Evolutionary conservation across 75 land plant species (phyloP), one percentile per base, ranked within the genome.

Genomic region (Picea glauca): DNA sequence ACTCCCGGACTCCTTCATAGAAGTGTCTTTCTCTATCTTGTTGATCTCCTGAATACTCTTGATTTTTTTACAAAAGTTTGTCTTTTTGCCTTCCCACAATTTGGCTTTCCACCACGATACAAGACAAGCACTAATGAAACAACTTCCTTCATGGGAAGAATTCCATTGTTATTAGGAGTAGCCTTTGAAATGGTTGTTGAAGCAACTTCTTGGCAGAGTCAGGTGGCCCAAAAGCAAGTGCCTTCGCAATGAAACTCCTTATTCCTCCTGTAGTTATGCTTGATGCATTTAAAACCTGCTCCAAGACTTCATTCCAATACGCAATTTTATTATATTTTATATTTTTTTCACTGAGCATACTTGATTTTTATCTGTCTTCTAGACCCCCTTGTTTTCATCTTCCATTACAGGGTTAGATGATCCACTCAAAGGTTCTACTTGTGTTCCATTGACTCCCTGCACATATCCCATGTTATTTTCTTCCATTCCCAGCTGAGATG

Each of bases 171-270:
- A 15, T 32, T 66, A 66, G 40, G 33, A 32, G 68, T 38, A 66
- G 31, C 68, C 38, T 33, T 33, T 66, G 68, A 66, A 66, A 66
- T 31, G 33, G 40, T 66, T 66, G 43, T 33, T 66, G 68, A 66
- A 66, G 40, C 35, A 66, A 33, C 17, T 33, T 33, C 4, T 62
- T 62, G 21, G 68, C 68, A 33, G 6, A 33, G 31, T 66, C 68
- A 21, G 33, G 40, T 66, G 68, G 40, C 40, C 68, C 68, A 66
- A 38, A 66, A 31, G 40, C 18, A 66, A 66, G 68, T 33, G 68
- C 68, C 68, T 66, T 66, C 38, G 68, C 31, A 66, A 66, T 66
- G 68, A 38, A 66, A 66, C 18, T 33, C 68, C 68, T 66, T 21
- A 66, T 66, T 38, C 68, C 68, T 3, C 68, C 40, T 33, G 68